Conservation (phyloP, 2,329 filamentous ascomycete genomes). For the Teratosphaeria gauchensis region DNA sequence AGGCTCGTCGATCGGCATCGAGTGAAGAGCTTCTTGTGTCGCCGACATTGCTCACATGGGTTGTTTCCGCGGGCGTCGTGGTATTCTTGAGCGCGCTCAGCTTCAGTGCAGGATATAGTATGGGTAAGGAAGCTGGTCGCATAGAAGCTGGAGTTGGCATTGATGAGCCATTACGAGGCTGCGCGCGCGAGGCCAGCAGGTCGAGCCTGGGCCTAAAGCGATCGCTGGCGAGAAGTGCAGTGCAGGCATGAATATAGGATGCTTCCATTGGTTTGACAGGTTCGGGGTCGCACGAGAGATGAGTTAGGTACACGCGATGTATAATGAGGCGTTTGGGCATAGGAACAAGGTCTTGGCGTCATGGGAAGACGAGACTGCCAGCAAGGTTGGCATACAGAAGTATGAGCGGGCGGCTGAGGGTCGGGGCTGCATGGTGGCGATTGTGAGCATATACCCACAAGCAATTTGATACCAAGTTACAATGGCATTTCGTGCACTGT, state of each 20-base stretch:
- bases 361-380: not conserved
- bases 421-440: no score
- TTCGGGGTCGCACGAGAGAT: not conserved
- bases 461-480: no score
- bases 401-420: no score
- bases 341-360: not conserved
- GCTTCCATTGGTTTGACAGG: not conserved
- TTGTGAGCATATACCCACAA: no score
- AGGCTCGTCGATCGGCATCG: slow-evolving; percentile 26
- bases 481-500: no score
- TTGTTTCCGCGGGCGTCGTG: slow-evolving; percentile 55
- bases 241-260: slow-evolving; percentile 16
- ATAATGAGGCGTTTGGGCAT: not conserved
- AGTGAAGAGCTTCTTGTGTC: slow-evolving; percentile 30
- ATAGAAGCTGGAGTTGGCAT: slow-evolving; percentile 12
- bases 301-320: not conserved
- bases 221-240: slow-evolving; percentile 21
- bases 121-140: slow-evolving; percentile 32
- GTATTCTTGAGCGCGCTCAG: slow-evolving; percentile 55
- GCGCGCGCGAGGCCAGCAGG: slow-evolving; percentile 24
- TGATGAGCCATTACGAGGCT: slow-evolving; percentile 17
- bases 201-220: slow-evolving; percentile 24
- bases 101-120: slow-evolving; percentile 54
- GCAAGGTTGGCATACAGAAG: not conserved
- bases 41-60: slow-evolving; percentile 56